Base-by-base conservation (phyloP, 192 early-diverging fungal species). In the Gaertneriomyces semiglobifer region DNA sequence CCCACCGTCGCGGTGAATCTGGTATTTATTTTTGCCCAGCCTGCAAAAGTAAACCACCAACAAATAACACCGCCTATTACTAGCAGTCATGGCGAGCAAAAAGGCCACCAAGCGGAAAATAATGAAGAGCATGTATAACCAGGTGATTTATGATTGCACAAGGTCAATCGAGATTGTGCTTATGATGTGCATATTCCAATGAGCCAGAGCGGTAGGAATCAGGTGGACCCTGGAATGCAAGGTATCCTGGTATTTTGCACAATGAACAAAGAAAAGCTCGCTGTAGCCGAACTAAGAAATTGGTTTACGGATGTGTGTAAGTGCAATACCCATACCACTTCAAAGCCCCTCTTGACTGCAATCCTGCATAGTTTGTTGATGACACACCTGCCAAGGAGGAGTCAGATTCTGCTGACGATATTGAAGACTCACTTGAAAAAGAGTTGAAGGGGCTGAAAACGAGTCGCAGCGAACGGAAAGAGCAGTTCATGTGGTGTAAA, bases 171-270 rank as follows among this genome's bases (percentile, higher is more conserved):
- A 14, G 12, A 14, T 57, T 16, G 33, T 38, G 6, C 55, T 57
- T 14, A 16, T 8, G 25, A 33, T 33, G 25, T 33, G 12, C 12
- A 38, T 33, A 38, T 4, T 25, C 4, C 55, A 6, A 39, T 12
- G 38, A 39, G 18, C 33, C 39, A 39, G 16, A 57, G 19, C 16
- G 55, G 38, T 5, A 38, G 12, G 55, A 57, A 58, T 43, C 40
- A 74, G 16, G 73, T 79, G 4, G 74, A 73, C 59, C 57, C 78
- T 12, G 70, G 72, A 7, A 80, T 80, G 78, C 42, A 60, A 44
- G 78, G 78, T n/a, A 61, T 80, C 6, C 61, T 76, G 20, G 75
- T 39, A 14, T 69, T 70, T 44, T 67, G 66, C 44, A 39, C 4
- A 6, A 47, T 73, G 41, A 52, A 56, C 14, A 74, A 71, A 50